These are phyloP conservation scores for Fusarium marasasianum DNA, from an alignment of 2,329 filamentous ascomycete genomes.

Conservation along the genomic window DNA sequence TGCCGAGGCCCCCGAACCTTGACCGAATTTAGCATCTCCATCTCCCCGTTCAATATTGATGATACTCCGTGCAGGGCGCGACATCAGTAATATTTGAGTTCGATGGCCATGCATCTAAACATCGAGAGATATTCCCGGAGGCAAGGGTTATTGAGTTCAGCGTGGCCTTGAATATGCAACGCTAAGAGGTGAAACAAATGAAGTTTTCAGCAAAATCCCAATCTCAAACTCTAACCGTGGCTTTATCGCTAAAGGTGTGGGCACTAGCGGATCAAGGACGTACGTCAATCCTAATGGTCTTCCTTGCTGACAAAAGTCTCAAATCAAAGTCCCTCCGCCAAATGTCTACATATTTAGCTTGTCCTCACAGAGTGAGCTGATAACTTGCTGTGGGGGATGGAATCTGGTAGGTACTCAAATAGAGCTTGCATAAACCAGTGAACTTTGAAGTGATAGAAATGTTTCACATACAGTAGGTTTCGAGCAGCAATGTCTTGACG, in stretches of 20 bases:
- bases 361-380: neutral
- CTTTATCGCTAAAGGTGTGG: slow-evolving; percentile 23
- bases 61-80: neutral
- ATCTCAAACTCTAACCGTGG: slow-evolving; percentile 26
- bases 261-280: slow-evolving; percentile 19
- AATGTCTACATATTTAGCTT: neutral
- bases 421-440: neutral
- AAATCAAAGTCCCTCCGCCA: neutral
- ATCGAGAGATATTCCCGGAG: neutral
- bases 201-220: slow-evolving; percentile 18
- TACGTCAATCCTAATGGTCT: slow-evolving; percentile 5
- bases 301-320: slow-evolving; percentile 4
- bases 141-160: neutral
- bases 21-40: slow-evolving; percentile 28
- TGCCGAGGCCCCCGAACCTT: slow-evolving; percentile 39
- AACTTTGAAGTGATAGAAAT: neutral
- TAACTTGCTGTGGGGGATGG: neutral
- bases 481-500: slow-evolving; percentile 17
- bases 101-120: neutral
- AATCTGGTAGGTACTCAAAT: neutral
- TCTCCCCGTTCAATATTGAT: slow-evolving; percentile 18
- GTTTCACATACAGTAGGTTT: slow-evolving; percentile 9
- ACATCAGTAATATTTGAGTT: slow-evolving; percentile 3
- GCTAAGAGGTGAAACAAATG: slow-evolving; percentile 25
- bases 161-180: neutral